phyloP scores from a whole-genome alignment of 2,329 filamentous ascomycete species.

The Alternaria panax region DNA sequence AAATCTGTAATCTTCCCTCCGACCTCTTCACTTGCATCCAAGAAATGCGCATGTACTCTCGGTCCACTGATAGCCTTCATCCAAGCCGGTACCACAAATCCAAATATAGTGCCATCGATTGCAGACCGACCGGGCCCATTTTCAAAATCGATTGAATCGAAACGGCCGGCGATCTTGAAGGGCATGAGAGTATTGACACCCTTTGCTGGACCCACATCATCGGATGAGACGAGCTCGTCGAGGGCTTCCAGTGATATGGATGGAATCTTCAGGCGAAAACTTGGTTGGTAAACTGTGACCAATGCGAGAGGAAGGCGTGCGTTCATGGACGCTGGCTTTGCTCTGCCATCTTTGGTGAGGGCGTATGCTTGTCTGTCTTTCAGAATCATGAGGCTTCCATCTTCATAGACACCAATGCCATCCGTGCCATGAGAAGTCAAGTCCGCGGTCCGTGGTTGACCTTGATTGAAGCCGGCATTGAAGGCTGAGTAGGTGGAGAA shows the following conservation, averaged over 20 bases:
- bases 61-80: conserved; percentile 52
- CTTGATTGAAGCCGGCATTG: conserved; percentile 45
- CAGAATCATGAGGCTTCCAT: conserved; percentile 50
- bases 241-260: conserved; percentile 25
- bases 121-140: conserved; percentile 31
- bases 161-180: conserved; percentile 48
- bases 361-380: conserved; percentile 45
- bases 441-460: conserved; percentile 46
- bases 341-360: conserved; percentile 42
- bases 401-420: conserved; percentile 54
- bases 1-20: conserved; percentile 52
- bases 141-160: conserved; percentile 44
- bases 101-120: conserved; percentile 52
- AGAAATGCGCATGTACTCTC: conserved; percentile 49
- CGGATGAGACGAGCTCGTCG: conserved; percentile 23
- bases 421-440: conserved; percentile 54
- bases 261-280: conserved; percentile 39
- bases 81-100: conserved; percentile 51
- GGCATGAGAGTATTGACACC: conserved; percentile 52
- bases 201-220: conserved; percentile 28
- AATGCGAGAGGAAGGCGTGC: conserved; percentile 51
- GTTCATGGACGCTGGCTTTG: conserved; percentile 40
- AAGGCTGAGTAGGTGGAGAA: conserved; percentile 52
- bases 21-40: conserved; percentile 35
- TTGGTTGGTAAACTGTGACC: conserved; percentile 52